Evolutionary conservation across 2,329 filamentous ascomycete genomes (phyloP).

Genomic region (Colletotrichum cuscutae): DNA sequence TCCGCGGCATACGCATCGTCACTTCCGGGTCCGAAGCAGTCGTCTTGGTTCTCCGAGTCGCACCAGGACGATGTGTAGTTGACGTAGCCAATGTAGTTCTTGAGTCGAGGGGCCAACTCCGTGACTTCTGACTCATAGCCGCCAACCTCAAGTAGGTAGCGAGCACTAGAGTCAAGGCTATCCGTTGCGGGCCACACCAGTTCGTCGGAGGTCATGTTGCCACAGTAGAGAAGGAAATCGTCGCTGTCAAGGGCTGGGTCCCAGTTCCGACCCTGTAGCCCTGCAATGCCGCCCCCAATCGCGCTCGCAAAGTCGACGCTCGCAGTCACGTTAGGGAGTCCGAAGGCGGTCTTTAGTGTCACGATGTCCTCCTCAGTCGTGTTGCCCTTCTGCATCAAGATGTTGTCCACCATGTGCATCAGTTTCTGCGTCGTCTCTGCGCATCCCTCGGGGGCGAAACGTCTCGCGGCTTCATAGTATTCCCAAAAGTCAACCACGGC

Average conservation of each 20-base stretch:
- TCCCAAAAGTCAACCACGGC: constrained; percentile 83
- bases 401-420: constrained; percentile 61
- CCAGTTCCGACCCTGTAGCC: constrained; percentile 63
- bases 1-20: constrained; percentile 24
- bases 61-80: constrained; percentile 35
- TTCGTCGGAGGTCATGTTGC: constrained; percentile 52
- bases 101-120: constrained; percentile 52
- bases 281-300: constrained; percentile 53
- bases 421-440: constrained; percentile 70
- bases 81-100: constrained; percentile 65
- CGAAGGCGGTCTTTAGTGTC: constrained; percentile 58
- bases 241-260: constrained; percentile 56
- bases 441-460: constrained; percentile 67
- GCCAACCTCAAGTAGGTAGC: constrained; percentile 52
- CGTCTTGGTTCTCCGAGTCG: constrained; percentile 5
- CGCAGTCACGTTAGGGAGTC: constrained; percentile 52
- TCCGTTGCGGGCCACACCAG: constrained; percentile 55
- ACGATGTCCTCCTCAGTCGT: constrained; percentile 30
- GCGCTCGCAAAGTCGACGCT: constrained; percentile 60
- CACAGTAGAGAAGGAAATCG: constrained; percentile 59
- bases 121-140: constrained; percentile 43
- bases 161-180: constrained; percentile 47
- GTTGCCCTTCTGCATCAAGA: constrained; percentile 52
- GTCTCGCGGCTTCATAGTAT: constrained; percentile 62
- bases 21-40: constrained; percentile 28